A percentile compares a stretch with the other conserved stretches of the same genome.
These are phyloP conservation scores for Phytophthora chlamydospora DNA, from an alignment of 352 stramenopile genomes.

Conservation along the genomic window DNA sequence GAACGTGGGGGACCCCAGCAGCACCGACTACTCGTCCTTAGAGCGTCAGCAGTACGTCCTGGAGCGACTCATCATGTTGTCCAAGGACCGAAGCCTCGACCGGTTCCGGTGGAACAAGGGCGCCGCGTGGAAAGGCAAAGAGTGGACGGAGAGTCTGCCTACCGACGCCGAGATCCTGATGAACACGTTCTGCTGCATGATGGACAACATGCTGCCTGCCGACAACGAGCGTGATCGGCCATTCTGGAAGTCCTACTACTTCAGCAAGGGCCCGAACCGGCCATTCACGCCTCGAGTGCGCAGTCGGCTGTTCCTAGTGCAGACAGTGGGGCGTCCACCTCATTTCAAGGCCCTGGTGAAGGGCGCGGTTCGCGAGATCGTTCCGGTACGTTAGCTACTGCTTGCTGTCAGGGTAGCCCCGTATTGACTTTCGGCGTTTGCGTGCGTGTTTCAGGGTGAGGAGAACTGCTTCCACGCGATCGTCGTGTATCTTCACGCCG, in stretches of 20 bases:
- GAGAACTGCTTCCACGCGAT: constrained; percentile 88
- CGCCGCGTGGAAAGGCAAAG: constrained; percentile 84
- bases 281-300: constrained; percentile 77
- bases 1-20: constrained; percentile 78
- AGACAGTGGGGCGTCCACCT: constrained; percentile 73
- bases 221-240: constrained; percentile 79
- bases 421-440: neutral
- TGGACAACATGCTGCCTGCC: constrained; percentile 86
- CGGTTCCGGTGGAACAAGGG: constrained; percentile 87
- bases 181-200: constrained; percentile 89
- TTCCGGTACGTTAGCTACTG: constrained; percentile 54
- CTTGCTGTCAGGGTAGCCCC: neutral
- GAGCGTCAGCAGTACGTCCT: constrained; percentile 87
- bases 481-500: constrained; percentile 81
- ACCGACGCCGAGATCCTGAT: constrained; percentile 87
- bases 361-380: constrained; percentile 78
- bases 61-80: constrained; percentile 86
- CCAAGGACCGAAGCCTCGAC: constrained; percentile 85
- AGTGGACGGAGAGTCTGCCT: constrained; percentile 79
- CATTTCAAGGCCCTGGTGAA: constrained; percentile 88
- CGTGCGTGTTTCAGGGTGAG: constrained; percentile 55
- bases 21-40: constrained; percentile 72
- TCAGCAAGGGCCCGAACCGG: constrained; percentile 69
- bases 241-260: constrained; percentile 87
- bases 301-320: constrained; percentile 77